These are phyloP conservation scores for Phytopythium oedochilum DNA, from an alignment of 352 stramenopile species.

Conservation along the genomic window DNA sequence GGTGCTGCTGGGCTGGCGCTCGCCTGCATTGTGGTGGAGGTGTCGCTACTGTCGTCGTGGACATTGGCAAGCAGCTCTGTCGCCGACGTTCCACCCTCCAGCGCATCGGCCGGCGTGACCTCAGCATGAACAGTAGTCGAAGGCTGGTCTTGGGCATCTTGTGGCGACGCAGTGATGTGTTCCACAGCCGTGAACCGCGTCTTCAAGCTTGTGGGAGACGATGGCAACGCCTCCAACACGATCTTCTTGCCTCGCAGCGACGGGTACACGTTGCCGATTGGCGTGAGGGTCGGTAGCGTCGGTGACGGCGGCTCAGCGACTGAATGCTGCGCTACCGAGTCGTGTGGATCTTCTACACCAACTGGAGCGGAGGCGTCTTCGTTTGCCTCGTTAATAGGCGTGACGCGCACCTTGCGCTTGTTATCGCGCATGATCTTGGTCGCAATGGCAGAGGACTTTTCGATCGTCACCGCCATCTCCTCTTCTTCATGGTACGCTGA, in stretches of 20 bases:
- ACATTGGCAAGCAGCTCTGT: neutral
- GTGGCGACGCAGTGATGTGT: neutral
- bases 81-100: too few species aligned
- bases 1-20: neutral
- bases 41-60: neutral
- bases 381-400: neutral
- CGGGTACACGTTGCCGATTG: neutral
- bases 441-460: conserved; percentile 24
- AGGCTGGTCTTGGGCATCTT: neutral
- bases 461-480: conserved; percentile 19
- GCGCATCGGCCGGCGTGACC: too few species aligned
- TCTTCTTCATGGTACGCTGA: conserved; percentile 19
- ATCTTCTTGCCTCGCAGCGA: conserved; percentile 5
- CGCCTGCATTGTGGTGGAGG: neutral
- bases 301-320: neutral
- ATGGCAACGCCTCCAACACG: conserved; percentile 1
- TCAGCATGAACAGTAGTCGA: too few species aligned
- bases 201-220: neutral
- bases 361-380: too few species aligned
- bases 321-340: neutral
- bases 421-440: conserved; percentile 12
- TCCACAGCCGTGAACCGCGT: neutral
- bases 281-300: neutral
- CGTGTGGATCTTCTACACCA: neutral
- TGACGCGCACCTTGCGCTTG: conserved; percentile 4